Evolutionary conservation across 2,329 filamentous ascomycete species (phyloP).

Genomic region (Penicillium sp.): DNA sequence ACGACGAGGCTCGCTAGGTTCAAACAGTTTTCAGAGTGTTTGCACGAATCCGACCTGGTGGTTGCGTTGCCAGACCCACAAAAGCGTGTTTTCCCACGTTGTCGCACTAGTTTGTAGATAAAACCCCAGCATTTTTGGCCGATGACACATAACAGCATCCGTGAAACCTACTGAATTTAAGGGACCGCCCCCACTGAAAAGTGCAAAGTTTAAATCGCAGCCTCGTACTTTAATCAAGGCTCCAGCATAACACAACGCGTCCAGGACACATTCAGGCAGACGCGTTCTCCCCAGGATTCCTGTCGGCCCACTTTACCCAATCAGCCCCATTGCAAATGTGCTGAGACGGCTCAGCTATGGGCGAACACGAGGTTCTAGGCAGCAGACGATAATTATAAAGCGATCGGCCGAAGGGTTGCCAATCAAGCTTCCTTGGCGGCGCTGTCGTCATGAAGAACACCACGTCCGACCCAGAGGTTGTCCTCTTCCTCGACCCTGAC

Average conservation of each 20-base stretch:
- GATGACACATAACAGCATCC: background rate
- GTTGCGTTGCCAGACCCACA: background rate
- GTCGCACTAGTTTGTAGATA: background rate
- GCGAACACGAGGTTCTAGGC: background rate
- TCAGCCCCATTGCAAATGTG: background rate
- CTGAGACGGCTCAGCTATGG: no score
- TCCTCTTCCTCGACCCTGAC: background rate
- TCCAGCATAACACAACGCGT: background rate
- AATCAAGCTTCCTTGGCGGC: constrained; percentile 10
- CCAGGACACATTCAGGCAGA: background rate
- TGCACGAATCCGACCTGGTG: background rate
- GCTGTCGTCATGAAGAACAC: background rate
- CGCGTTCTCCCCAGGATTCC: background rate
- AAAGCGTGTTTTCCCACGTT: background rate
- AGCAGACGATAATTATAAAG: background rate
- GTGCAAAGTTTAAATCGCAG: background rate
- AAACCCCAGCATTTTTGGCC: background rate
- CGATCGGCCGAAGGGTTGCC: constrained; percentile 1
- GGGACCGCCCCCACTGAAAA: background rate
- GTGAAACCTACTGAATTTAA: background rate
- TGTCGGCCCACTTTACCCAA: background rate
- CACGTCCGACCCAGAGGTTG: background rate
- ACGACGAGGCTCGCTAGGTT: constrained; percentile 13
- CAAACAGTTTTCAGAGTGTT: no score
- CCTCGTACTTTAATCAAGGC: background rate